Evolutionary conservation across 345 rosid genomes (phyloP), one percentile per base, ranked within the genome.

Genomic region (Eucalyptus camaldulensis): DNA sequence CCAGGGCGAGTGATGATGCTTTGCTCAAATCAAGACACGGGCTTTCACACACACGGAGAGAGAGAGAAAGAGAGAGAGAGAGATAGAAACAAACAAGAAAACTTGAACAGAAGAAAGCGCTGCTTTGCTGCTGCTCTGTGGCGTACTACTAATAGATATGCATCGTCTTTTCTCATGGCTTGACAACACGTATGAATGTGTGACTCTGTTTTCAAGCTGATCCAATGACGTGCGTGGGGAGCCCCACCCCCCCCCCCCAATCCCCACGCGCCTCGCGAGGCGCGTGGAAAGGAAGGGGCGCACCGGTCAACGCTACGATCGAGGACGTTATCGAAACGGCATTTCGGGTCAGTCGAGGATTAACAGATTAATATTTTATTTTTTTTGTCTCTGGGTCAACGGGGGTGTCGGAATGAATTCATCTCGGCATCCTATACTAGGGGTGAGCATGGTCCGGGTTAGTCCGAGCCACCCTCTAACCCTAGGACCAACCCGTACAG

Each of bases 41-140:
- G 47, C 83, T 21, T 24, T 19, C 58, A 53, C 58, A 53, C 56
- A 51, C 56, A 50, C 19, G 21, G 21, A 67, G 40, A 67, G 24
- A 31, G 21, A 56, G 58, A 72, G 54, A 12, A 27, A 60, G 22
- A 25, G 83, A 67, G 11, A 65, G 40, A 67, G 24, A 31, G 4
- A 16, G 22, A 12, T 4, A 69, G 44, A 87, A 43, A 89, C 65
- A 86, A 86, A 91, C 90, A 91, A 88, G 87, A 87, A 40, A 76
- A 21, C 87, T 69, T 80, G 87, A 91, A 88, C 89, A 86, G 90
- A 40, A 85, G 89, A 90, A 91, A 86, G 87, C 58, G 58, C 58
- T 53, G 58, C 58, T 19, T 3, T 53, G 90, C 91, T 88, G 85
- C 88, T 88, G 80, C 85, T 76, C 47, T 53, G 14, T 40, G 47